phyloP scores from a whole-genome alignment of 306 rosid species.

The Vicia sativa region DNA sequence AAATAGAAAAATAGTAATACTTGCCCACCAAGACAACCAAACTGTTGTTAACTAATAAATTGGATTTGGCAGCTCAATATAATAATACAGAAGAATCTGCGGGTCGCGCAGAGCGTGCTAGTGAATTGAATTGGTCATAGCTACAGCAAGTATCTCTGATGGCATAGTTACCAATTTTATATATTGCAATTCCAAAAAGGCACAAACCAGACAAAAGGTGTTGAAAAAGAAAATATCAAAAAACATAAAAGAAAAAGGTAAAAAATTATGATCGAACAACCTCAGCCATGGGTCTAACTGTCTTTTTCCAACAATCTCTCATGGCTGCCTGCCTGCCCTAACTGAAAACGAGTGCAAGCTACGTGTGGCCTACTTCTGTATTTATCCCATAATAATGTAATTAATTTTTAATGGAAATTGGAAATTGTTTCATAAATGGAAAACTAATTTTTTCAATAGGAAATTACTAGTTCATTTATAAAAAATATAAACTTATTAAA shows the following conservation, averaged over 20 bases:
- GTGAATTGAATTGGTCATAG: neutral
- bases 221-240: constrained; percentile 27
- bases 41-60: neutral
- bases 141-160: constrained; percentile 4
- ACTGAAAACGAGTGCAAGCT: constrained; percentile 90
- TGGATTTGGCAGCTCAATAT: neutral
- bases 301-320: constrained; percentile 46
- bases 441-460: too few relatives aligned
- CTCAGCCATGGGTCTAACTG: constrained; percentile 52
- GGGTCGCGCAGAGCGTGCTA: neutral
- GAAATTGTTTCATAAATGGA: neutral
- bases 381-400: constrained; percentile 17
- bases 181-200: constrained; percentile 31
- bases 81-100: constrained; percentile 22
- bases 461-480: too few relatives aligned
- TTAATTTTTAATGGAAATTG: neutral
- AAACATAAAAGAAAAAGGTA: constrained; percentile 22
- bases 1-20: neutral
- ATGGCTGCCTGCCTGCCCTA: constrained; percentile 45
- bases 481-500: too few relatives aligned
- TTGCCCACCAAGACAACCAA: neutral
- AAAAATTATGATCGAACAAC: constrained; percentile 34
- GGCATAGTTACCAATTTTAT: constrained; percentile 31
- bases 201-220: constrained; percentile 42
- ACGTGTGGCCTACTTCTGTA: constrained; percentile 64